Evolutionary conservation across 1,284 basidiomycete species (phyloP), one percentile per base, ranked within the genome.

Genomic region (Erythrobasidium hasegawianum): DNA sequence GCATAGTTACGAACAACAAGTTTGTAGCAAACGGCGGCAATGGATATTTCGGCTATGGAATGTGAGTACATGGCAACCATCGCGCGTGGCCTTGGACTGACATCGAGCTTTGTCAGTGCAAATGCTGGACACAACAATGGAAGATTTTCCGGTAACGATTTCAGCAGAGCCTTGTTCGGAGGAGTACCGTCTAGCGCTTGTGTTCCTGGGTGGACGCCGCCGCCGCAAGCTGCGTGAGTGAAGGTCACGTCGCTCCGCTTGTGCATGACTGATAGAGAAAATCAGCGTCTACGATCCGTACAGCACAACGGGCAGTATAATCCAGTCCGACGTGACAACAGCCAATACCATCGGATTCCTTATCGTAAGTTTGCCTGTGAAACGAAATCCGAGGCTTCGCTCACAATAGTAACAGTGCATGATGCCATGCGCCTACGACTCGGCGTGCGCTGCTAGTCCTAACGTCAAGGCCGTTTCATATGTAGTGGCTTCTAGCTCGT

Each of bases 1-100:
- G 83, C 7, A 81, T 80, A 1, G 84, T 91, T 18, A 73, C 79
- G 29, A 79, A 85, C 76, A 92, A 93, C 78, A 76, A 77, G 26
- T 79, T 91, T 56, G 56, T 57, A 27, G 68, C 70, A 2, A 59
- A 66, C 14, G 70, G 70, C n/a, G 57, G 61, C 13, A 27, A 54
- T 0, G 72, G 72, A 1, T 73, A 71, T 71, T 73, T 74, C 41
- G 72, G 72, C 16, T 74, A 70, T 43, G 70, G 66, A 18, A 66
- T 73, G 62, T 65, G 39, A 57, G 62, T 58, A 43, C 10, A 29
- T 11, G 20, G 10, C 8, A n/a, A 26, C 13, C 2, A 10, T 10
- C 1, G 39, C 1, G 3, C 7, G 20, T 4, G 1, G 38, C 2
- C 11, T 41, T 40, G 8, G 14, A n/a, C 39, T 45, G 26, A 45